Conservation (phyloP, 73 alveolate genomes). For the Halteria grandinella region DNA sequence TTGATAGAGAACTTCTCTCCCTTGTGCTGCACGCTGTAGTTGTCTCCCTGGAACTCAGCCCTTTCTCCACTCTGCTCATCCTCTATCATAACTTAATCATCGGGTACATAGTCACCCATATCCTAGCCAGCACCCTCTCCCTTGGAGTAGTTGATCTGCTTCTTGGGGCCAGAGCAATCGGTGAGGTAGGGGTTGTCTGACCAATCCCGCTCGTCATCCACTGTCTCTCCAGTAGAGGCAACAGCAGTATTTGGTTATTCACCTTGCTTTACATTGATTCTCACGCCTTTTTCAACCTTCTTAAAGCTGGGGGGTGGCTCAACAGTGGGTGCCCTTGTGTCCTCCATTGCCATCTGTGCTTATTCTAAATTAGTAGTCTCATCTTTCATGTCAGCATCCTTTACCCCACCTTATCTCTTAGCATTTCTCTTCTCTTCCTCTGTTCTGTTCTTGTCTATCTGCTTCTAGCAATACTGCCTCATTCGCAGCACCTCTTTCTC, state of each 20-base stretch:
- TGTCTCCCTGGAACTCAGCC: conserved; percentile 17
- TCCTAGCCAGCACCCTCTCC: conserved; percentile 41
- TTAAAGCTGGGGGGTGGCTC: not conserved
- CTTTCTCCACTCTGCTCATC: too few relatives aligned
- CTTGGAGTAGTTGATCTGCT: conserved; percentile 21
- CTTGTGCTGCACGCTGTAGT: conserved; percentile 22
- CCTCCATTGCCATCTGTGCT: not conserved
- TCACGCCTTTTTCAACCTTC: conserved; percentile 51
- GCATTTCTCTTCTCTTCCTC: conserved; percentile 22
- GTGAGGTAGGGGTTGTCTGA: conserved; percentile 42
- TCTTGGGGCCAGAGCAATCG: conserved; percentile 49
- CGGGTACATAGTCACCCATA: conserved; percentile 18
- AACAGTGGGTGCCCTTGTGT: not conserved
- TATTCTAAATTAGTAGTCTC: not conserved
- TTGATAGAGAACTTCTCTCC: conserved; percentile 16
- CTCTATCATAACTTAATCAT: not conserved
- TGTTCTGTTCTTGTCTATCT: conserved; percentile 32
- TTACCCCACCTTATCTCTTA: not conserved
- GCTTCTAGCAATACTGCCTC: conserved; percentile 7
- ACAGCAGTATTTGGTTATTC: too few relatives aligned
- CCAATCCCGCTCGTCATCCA: conserved; percentile 3
- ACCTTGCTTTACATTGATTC: conserved; percentile 27
- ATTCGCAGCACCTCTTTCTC: conserved; percentile 61
- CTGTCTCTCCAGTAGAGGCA: not conserved
- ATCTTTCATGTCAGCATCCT: not conserved